Conservation (phyloP, 805 yeast genomes). For the Zygosaccharomyces lentus region DNA sequence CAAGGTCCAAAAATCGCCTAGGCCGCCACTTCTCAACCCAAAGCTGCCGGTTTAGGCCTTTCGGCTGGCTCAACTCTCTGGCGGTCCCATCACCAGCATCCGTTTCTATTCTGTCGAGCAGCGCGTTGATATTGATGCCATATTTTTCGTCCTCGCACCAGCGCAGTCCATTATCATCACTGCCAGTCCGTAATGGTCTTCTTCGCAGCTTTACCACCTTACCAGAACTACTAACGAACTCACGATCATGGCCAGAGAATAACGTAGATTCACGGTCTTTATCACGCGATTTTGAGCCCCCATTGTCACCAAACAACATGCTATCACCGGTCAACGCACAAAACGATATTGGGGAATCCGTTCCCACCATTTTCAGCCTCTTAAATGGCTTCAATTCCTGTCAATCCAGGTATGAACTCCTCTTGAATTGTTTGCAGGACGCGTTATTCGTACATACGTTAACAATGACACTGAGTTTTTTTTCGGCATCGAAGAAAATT, state of each 20-base stretch:
- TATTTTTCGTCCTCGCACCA: conserved; percentile 34
- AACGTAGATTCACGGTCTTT: not conserved
- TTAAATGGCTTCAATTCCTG: not conserved
- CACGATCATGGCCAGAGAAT: not conserved
- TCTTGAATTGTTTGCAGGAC: not conserved
- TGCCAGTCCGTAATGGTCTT: not conserved
- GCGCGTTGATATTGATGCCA: conserved; percentile 39
- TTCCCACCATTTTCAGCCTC: not conserved
- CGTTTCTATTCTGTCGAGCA: conserved; percentile 34
- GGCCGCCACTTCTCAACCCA: conserved; percentile 73
- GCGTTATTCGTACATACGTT: not conserved
- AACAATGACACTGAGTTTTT: conserved; percentile 2
- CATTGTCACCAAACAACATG: not conserved
- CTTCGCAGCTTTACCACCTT: conserved; percentile 11
- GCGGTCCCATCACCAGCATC: conserved; percentile 17
- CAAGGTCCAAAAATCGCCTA: conserved; percentile 53
- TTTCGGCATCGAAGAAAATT: not conserved
- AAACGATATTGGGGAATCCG: not conserved
- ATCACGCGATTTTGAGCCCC: not conserved
- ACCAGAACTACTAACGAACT: conserved; percentile 16
- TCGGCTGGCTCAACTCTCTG: conserved; percentile 1
- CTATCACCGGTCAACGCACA: not conserved
- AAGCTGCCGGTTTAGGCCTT: conserved; percentile 16
- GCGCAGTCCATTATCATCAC: not conserved
- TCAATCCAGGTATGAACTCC: not conserved